phyloP scores from a whole-genome alignment of 2,329 filamentous ascomycete genomes.

The Diaporthe batatas region DNA sequence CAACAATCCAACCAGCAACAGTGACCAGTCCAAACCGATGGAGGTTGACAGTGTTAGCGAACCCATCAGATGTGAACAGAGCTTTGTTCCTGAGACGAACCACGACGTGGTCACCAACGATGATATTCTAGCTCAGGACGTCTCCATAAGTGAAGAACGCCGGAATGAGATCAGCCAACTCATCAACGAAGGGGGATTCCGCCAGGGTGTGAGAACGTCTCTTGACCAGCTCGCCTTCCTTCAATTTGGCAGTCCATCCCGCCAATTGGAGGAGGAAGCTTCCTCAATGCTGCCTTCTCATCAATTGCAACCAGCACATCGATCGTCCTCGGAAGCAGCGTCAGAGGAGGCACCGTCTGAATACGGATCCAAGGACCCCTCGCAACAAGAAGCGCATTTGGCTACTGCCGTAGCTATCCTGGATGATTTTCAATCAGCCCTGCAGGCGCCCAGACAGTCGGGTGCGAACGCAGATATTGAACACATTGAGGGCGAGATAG shows the following conservation, averaged over 20 bases:
- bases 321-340: slow-evolving; percentile 24
- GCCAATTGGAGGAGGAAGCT: slow-evolving; percentile 46
- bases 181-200: slow-evolving; percentile 63
- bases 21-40: slow-evolving; percentile 27
- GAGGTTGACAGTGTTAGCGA: slow-evolving; percentile 14
- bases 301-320: slow-evolving; percentile 9
- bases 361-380: slow-evolving; percentile 35
- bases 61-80: slow-evolving; percentile 42
- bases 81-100: slow-evolving; percentile 45
- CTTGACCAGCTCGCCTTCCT: slow-evolving; percentile 43
- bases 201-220: slow-evolving; percentile 58
- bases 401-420: background rate
- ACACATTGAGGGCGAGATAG: slow-evolving; percentile 33
- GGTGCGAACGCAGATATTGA: background rate
- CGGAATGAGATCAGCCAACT: slow-evolving; percentile 57
- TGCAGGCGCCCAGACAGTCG: background rate
- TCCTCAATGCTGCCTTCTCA: slow-evolving; percentile 30
- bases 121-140: slow-evolving; percentile 32
- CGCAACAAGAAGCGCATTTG: slow-evolving; percentile 20
- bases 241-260: slow-evolving; percentile 49
- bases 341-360: slow-evolving; percentile 41
- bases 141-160: slow-evolving; percentile 51
- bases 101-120: slow-evolving; percentile 28
- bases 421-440: slow-evolving; percentile 1
- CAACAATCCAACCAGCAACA: slow-evolving; percentile 41